Evolutionary conservation across 2,329 filamentous ascomycete genomes (phyloP), one percentile per base, ranked within the genome.

Genomic region (Exophiala lecanii-corni): DNA sequence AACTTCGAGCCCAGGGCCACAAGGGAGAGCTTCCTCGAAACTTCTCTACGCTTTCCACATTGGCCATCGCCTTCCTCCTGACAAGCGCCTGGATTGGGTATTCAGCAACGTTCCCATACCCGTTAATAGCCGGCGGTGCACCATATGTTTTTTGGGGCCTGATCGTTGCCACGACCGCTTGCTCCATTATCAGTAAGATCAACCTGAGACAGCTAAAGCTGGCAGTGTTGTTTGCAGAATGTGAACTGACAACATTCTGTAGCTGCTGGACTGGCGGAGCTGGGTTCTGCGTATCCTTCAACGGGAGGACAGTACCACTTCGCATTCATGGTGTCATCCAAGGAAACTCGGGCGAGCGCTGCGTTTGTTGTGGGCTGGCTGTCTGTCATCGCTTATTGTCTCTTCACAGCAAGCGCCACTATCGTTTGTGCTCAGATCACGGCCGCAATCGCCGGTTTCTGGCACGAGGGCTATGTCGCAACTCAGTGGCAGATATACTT

Each of bases 41-140:
- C 6, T 44, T 44, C 30, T 17, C 21, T 20, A 20, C 35, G 16
- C 21, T 44, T 20, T 20, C 35, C 4, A 39, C 36, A 4, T 12
- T 39, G 4, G 41, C 35, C 31, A 36, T 44, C 9, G 41, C 23
- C 4, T 44, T 44, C 33, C 53, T 47, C 17, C 57, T 60, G 31
- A 59, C 57, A 2, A 62, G 62, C 41, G 57, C 57, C 4, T 62
- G 60, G 59, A 32, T 59, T 5, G 59, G 52, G 4, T 62, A 59
- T 36, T 41, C 52, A 16, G 51, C 51, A 3, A 53, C 42, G 12
- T 46, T 59, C 13, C 35, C 49, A 5, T 45, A 43, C 5, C 48
- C 50, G 13, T 36, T 62, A 6, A 10, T 47, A 3, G 43, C 51
- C 25, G 59, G 58, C 4, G 59, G 58, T 9, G 48, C 55, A 2